phyloP scores from a whole-genome alignment of 306 rosid species.

The Cicer yamashitae region DNA sequence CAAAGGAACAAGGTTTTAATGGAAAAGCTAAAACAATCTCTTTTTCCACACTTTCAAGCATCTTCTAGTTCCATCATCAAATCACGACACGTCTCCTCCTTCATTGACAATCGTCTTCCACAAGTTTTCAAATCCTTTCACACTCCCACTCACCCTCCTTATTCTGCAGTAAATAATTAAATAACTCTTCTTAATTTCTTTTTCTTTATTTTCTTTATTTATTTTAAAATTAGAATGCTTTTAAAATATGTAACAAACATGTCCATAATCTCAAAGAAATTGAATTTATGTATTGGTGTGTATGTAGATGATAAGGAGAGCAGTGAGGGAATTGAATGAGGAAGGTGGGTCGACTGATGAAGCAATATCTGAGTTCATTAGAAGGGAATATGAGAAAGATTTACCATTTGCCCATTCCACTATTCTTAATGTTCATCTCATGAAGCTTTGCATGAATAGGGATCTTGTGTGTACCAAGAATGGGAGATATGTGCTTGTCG shows the following conservation, averaged over 20 bases:
- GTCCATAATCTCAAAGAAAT: too few species aligned
- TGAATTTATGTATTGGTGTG: too few species aligned
- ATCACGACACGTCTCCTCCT: not conserved
- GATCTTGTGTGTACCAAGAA: conserved; percentile 20
- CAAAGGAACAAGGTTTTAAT: not conserved
- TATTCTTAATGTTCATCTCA: conserved; percentile 44
- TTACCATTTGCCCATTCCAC: conserved; percentile 48
- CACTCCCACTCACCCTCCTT: conserved; percentile 42
- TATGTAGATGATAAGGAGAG: conserved; percentile 52
- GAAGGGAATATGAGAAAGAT: conserved; percentile 21
- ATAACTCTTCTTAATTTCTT: not conserved
- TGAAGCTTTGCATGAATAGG: conserved; percentile 37
- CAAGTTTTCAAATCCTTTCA: conserved; percentile 28
- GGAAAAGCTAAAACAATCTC: not conserved
- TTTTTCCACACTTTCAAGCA: not conserved
- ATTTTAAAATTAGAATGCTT: too few species aligned
- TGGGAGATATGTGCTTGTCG: conserved; percentile 34
- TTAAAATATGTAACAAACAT: too few species aligned
- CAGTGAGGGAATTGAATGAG: conserved; percentile 43
- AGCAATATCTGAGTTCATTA: conserved; percentile 46
- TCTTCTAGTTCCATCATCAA: not conserved
- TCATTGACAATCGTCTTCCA: conserved; percentile 12
- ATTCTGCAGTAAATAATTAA: not conserved
- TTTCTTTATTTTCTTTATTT: not conserved
- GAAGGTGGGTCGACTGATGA: conserved; percentile 40